phyloP scores from a whole-genome alignment of 2,329 filamentous ascomycete genomes.

The Calonectria crousiana region DNA sequence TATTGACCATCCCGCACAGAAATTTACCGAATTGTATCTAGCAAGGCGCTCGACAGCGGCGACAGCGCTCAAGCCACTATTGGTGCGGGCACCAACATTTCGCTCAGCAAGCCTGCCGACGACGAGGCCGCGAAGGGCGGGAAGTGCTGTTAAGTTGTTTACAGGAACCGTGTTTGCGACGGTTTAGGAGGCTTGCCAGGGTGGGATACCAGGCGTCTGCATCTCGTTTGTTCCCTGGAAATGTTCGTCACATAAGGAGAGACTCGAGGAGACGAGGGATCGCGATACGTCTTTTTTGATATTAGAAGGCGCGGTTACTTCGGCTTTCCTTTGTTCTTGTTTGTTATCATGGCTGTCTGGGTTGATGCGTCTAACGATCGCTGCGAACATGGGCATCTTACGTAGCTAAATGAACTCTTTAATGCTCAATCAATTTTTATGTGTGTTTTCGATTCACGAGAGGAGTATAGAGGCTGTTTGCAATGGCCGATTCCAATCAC shows the following conservation, averaged over 20 bases:
- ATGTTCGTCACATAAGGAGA: slow-evolving; percentile 50
- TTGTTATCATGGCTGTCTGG: slow-evolving; percentile 52
- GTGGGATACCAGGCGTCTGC: slow-evolving; percentile 51
- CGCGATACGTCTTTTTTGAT: slow-evolving; percentile 53
- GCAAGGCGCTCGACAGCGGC: slow-evolving; percentile 94
- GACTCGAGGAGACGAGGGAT: slow-evolving; percentile 50
- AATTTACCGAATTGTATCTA: slow-evolving; percentile 99
- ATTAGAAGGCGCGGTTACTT: slow-evolving; percentile 56
- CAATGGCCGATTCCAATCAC: background rate
- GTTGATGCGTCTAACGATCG: slow-evolving; percentile 53
- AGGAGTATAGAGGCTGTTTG: background rate
- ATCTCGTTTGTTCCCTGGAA: slow-evolving; percentile 50
- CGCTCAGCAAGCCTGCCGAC: slow-evolving; percentile 87
- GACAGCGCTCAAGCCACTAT: slow-evolving; percentile 85
- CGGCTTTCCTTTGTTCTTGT: slow-evolving; percentile 55
- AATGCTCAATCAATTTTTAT: slow-evolving; percentile 44
- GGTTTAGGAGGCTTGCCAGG: slow-evolving; percentile 45
- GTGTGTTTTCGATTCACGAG: background rate
- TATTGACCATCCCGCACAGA: slow-evolving; percentile 65
- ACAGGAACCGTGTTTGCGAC: slow-evolving; percentile 36
- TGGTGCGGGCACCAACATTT: slow-evolving; percentile 83
- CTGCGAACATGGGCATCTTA: slow-evolving; percentile 51
- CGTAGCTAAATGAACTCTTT: slow-evolving; percentile 55
- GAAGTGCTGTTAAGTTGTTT: slow-evolving; percentile 78
- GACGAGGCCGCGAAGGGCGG: slow-evolving; percentile 80